These are phyloP conservation scores for Ganoderma sinense DNA, from an alignment of 1,284 basidiomycete species.

Conservation along the genomic window DNA sequence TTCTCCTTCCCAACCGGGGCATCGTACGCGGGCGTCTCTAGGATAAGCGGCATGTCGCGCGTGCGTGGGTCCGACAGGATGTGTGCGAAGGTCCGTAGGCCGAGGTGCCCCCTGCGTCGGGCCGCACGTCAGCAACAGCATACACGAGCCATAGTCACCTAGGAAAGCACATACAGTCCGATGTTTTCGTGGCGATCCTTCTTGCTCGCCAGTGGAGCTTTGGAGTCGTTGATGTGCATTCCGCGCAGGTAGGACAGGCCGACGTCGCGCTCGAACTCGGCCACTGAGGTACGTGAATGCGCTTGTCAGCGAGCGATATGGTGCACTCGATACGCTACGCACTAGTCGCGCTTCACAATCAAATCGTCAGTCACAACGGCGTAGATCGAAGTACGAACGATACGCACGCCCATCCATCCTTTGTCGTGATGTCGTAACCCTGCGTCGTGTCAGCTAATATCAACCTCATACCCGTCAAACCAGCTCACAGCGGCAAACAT, in stretches of 20 bases:
- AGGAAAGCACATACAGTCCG: constrained; percentile 62
- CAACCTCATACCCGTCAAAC: background rate
- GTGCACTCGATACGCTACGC: background rate
- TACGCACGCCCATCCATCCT: constrained; percentile 70
- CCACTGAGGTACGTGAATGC: constrained; percentile 46
- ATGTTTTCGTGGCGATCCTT: constrained; percentile 89
- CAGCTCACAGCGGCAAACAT: constrained; percentile 76
- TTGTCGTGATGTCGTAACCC: constrained; percentile 84
- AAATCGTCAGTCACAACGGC: background rate
- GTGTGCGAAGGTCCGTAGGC: constrained; percentile 68
- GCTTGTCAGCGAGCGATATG: background rate
- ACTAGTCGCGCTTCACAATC: constrained; percentile 17
- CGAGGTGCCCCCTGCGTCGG: constrained; percentile 66
- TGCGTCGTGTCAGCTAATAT: constrained; percentile 33
- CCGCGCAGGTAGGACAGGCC: constrained; percentile 75
- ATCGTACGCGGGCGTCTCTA: constrained; percentile 81
- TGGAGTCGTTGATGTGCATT: constrained; percentile 90
- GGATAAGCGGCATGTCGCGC: constrained; percentile 77
- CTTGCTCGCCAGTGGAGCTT: constrained; percentile 66
- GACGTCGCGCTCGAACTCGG: constrained; percentile 70
- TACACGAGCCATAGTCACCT: background rate
- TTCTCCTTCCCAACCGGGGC: constrained; percentile 25
- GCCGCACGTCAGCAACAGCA: background rate
- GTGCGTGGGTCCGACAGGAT: constrained; percentile 77
- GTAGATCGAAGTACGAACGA: background rate